Evolutionary conservation across 129 eudicot genomes (phyloP).

Genomic region (Lonicera japonica): DNA sequence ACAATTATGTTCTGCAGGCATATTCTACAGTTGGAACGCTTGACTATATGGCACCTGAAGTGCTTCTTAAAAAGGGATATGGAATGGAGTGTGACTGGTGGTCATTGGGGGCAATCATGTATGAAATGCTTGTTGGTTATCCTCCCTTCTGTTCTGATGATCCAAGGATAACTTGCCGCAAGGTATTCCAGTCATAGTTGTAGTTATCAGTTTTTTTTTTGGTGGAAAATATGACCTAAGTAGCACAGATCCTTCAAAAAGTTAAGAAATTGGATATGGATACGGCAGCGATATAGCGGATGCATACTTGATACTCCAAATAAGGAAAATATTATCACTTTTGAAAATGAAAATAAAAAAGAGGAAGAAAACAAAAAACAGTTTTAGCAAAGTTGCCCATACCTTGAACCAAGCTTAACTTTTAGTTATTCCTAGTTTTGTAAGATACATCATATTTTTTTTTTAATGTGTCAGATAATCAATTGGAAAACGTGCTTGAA

Average conservation of each 20-base stretch:
- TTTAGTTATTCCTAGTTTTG: background rate
- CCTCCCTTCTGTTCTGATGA: conserved; percentile 96
- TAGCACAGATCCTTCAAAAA: background rate
- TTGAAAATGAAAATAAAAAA: too few relatives aligned
- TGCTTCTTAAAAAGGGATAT: conserved; percentile 73
- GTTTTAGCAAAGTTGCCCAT: background rate
- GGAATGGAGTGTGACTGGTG: conserved; percentile 98
- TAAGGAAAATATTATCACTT: too few relatives aligned
- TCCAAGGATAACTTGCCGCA: conserved; percentile 89
- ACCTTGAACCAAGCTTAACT: background rate
- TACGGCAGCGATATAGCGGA: too few relatives aligned
- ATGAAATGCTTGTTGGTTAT: conserved; percentile 92
- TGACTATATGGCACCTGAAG: conserved; percentile 95
- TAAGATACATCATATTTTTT: conserved; percentile 2
- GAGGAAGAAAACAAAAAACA: background rate
- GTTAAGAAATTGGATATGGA: background rate
- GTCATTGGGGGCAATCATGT: conserved; percentile 89
- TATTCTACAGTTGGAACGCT: conserved; percentile 95
- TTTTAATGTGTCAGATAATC: conserved; percentile 38
- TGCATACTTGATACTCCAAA: background rate
- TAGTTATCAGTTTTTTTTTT: background rate
- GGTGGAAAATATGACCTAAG: background rate
- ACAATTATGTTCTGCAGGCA: conserved; percentile 38
- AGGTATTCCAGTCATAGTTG: conserved; percentile 24
- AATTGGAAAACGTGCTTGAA: conserved; percentile 90